Evolutionary conservation across 2,329 filamentous ascomycete genomes (phyloP).

Genomic region (Neonectria coccinea): DNA sequence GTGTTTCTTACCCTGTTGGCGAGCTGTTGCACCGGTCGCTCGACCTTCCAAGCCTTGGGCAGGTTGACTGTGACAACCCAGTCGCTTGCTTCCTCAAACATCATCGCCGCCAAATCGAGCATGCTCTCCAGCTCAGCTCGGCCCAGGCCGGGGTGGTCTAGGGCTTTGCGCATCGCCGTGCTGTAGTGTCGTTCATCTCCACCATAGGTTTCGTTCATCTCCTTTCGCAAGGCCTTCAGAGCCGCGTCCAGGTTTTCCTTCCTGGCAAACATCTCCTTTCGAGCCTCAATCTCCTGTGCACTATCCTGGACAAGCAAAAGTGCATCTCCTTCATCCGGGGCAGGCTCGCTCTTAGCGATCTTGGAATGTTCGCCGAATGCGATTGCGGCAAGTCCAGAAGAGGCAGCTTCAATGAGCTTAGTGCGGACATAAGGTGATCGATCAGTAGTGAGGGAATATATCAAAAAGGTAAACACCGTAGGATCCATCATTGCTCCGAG

Average conservation of each 20-base stretch:
- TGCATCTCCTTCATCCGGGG: conserved; percentile 52
- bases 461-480: conserved; percentile 66
- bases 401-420: conserved; percentile 69
- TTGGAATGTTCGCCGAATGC: conserved; percentile 72
- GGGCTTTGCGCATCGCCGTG: conserved; percentile 57
- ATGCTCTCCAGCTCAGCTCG: conserved; percentile 57
- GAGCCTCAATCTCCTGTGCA: conserved; percentile 66
- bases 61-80: conserved; percentile 57
- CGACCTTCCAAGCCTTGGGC: conserved; percentile 56
- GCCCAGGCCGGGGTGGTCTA: conserved; percentile 55
- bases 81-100: conserved; percentile 59
- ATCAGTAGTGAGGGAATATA: conserved; percentile 71
- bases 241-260: conserved; percentile 73
- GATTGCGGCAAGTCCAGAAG: conserved; percentile 70
- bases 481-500: conserved; percentile 70
- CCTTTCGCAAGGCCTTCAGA: conserved; percentile 56
- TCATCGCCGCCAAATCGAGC: conserved; percentile 59
- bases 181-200: conserved; percentile 54
- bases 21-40: conserved; percentile 51
- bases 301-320: conserved; percentile 58
- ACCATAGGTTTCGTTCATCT: conserved; percentile 58
- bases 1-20: conserved; percentile 50
- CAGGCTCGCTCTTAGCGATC: conserved; percentile 54
- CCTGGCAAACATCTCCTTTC: conserved; percentile 72
- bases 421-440: conserved; percentile 72